Evolutionary conservation across 306 rosid genomes (phyloP), one percentile per base, ranked within the genome.

Genomic region (Medicago ruthenica): DNA sequence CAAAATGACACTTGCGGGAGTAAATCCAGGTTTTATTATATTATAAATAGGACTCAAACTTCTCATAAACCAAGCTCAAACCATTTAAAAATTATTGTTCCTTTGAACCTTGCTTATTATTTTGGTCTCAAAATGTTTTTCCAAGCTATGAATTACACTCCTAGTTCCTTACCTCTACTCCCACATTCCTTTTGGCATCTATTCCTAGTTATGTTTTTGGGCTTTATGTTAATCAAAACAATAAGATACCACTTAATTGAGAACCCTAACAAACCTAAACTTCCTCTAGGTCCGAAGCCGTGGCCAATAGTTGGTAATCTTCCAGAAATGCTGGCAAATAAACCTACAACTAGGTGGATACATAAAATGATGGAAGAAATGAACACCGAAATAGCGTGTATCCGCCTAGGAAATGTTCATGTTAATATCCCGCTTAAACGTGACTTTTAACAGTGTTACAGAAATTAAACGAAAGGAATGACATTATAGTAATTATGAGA

Each of bases 361-460:
- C 87, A 80, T 36, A 27, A 51, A 1, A 1, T 86, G 0, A 64
- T 90, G 88, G 69, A 79, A 14, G 63, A 81, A 14, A 2, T 78
- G 13, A 17, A 83, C 78, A 80, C 88, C 0, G 83, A 89, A 8
- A 87, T 89, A 2, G 87, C 85, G 0, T 88, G 92, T 31, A 40
- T 86, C 20, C 83, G 84, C 21, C 10, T 86, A 2, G 92, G 89
- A 39, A 83, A 62, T 18, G 60, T 76, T 31, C 66, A 88, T 70
- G 73, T 88, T 1, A 83, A n/a, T n/a, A n/a, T n/a, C n/a, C n/a
- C n/a, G n/a, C n/a, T n/a, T n/a, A n/a, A n/a, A n/a, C n/a, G n/a
- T n/a, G n/a, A n/a, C n/a, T n/a, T n/a, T n/a, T n/a, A n/a, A n/a
- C n/a, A n/a, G n/a, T n/a, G n/a, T n/a, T n/a, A n/a, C n/a, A n/a